These are phyloP conservation scores for Phaeosphaeriaceae sp. DNA, from an alignment of 2,329 filamentous ascomycete species.

Conservation along the genomic window DNA sequence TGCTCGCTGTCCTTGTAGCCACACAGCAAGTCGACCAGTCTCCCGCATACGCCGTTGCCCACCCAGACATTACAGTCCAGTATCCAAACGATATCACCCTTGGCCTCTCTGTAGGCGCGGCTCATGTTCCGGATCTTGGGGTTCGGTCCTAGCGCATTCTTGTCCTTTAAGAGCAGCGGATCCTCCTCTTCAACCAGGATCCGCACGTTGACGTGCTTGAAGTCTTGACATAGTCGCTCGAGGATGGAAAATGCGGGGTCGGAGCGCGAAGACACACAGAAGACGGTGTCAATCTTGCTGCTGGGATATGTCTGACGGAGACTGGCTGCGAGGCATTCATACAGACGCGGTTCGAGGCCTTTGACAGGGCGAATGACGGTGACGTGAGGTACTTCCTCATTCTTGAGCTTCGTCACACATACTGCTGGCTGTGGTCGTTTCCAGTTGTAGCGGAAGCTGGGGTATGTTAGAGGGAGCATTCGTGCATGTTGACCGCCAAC, in stretches of 20 bases:
- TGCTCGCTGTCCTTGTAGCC: slow-evolving; percentile 62
- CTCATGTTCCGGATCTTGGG: slow-evolving; percentile 99
- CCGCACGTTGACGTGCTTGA: slow-evolving; percentile 72
- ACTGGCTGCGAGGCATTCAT: slow-evolving; percentile 88
- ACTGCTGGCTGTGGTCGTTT: slow-evolving; percentile 52
- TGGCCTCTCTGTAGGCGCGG: slow-evolving; percentile 84
- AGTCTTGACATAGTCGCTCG: slow-evolving; percentile 73
- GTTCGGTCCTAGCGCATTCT: slow-evolving; percentile 78
- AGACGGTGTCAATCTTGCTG: slow-evolving; percentile 76
- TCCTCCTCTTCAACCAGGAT: slow-evolving; percentile 86
- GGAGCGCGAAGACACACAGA: slow-evolving; percentile 77
- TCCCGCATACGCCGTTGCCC: slow-evolving; percentile 75
- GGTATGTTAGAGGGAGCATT: slow-evolving; percentile 11
- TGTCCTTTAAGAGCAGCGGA: slow-evolving; percentile 66
- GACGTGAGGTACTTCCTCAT: slow-evolving; percentile 72
- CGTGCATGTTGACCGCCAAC: slow-evolving; percentile 12
- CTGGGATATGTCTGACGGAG: slow-evolving; percentile 83
- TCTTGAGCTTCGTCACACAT: slow-evolving; percentile 46
- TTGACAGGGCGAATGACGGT: slow-evolving; percentile 94
- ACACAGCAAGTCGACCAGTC: slow-evolving; percentile 87
- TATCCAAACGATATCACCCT: slow-evolving; percentile 89
- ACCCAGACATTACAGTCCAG: slow-evolving; percentile 98
- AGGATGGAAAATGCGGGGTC: slow-evolving; percentile 83
- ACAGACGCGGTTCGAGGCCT: slow-evolving; percentile 86
- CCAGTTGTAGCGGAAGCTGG: slow-evolving; percentile 64